These are phyloP conservation scores for Elymus sibiricus DNA, from an alignment of 176 grass and related monocot species.

Conservation along the genomic window DNA sequence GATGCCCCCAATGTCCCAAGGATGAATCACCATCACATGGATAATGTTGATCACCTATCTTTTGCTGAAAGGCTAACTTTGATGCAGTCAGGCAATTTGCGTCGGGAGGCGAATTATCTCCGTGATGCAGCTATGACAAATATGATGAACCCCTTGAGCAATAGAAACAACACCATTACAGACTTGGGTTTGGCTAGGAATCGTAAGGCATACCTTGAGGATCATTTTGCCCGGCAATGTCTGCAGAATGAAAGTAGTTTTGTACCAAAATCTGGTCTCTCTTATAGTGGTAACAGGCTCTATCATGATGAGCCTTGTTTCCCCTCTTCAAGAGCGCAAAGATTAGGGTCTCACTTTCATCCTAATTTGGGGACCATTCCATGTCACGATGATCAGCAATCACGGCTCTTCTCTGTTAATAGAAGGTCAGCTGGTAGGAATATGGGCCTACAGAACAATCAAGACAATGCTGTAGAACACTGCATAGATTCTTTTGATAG, in stretches of 20 bases:
- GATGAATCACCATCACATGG: conserved; percentile 19
- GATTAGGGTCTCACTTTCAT: conserved; percentile 29
- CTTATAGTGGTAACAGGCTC: conserved; percentile 28
- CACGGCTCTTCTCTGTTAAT: conserved; percentile 16
- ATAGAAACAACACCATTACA: conserved; percentile 22
- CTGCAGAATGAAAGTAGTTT: conserved; percentile 44
- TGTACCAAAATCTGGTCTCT: conserved; percentile 36
- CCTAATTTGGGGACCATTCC: conserved; percentile 1
- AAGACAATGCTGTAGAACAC: conserved; percentile 47
- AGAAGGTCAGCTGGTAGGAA: conserved; percentile 45
- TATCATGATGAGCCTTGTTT: conserved; percentile 29
- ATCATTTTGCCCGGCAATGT: conserved; percentile 49
- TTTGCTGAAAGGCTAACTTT: conserved; percentile 37
- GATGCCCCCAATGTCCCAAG: conserved; percentile 33
- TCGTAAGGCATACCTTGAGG: conserved; percentile 47
- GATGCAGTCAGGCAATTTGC: conserved; percentile 42
- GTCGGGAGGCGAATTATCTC: conserved; percentile 35
- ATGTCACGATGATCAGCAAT: conserved; percentile 29
- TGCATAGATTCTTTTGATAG: conserved; percentile 55
- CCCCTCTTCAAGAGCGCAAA: conserved; percentile 34
- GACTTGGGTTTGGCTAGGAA: conserved; percentile 53
- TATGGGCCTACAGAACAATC: conserved; percentile 33
- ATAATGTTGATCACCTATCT: conserved; percentile 34
- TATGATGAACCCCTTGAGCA: conserved; percentile 24
- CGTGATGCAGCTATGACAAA: conserved; percentile 5